phyloP scores from a whole-genome alignment of 495 filamentous ascomycete genomes.

The Delitschia confertaspora region DNA sequence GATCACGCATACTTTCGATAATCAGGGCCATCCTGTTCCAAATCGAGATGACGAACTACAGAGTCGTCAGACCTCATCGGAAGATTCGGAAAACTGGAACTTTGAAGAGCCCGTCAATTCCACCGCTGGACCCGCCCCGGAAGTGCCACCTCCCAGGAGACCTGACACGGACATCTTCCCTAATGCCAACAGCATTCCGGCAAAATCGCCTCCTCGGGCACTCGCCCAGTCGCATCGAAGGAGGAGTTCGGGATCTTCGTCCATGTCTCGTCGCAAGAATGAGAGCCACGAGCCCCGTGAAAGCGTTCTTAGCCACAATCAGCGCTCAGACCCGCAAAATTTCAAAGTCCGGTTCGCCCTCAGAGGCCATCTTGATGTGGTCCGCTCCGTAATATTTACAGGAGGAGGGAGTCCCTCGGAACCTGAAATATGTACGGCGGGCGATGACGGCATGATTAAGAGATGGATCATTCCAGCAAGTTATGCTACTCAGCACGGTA shows the following conservation, averaged over 20 bases:
- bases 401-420: constrained; percentile 90
- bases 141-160: constrained; percentile 46
- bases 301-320: constrained; percentile 30
- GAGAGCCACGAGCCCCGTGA: constrained; percentile 46
- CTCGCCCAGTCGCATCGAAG: constrained; percentile 64
- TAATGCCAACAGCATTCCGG: constrained; percentile 62
- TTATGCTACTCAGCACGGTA: constrained; percentile 46
- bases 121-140: constrained; percentile 41
- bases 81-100: constrained; percentile 77
- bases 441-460: constrained; percentile 92
- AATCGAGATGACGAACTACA: constrained; percentile 34
- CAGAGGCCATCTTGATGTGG: constrained; percentile 84
- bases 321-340: constrained; percentile 51
- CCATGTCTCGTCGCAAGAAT: constrained; percentile 53
- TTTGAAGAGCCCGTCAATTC: constrained; percentile 63
- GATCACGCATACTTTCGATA: constrained; percentile 49
- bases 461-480: constrained; percentile 87
- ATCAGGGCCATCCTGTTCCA: constrained; percentile 43
- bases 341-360: constrained; percentile 93
- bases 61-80: constrained; percentile 18
- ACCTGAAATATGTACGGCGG: constrained; percentile 92
- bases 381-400: constrained; percentile 89
- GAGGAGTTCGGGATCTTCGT: constrained; percentile 55
- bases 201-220: constrained; percentile 64
- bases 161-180: constrained; percentile 83